Evolutionary conservation across 345 rosid species (phyloP), one percentile per base, ranked within the genome.

Genomic region (Bruguiera parviflora): DNA sequence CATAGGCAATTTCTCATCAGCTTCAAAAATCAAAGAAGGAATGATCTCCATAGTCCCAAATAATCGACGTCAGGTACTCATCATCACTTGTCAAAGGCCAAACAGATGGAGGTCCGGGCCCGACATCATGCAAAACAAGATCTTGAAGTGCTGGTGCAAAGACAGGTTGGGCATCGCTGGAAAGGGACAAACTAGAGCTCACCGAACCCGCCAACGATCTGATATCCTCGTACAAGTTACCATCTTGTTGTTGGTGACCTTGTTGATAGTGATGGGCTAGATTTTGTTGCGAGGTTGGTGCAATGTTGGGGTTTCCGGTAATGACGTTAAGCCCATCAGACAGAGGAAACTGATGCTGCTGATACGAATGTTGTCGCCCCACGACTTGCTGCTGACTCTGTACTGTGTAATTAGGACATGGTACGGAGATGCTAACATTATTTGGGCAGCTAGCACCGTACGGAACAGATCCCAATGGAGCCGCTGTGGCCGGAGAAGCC

Each of bases 61-160:
- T 73, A 51, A 63, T 78, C 18, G 84, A 73, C 47, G 85, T 74
- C 1, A 84, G 80, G 61, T 77, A 84, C 43, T 81, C 85, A 52
- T 91, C 96, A 65, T 86, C 97, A 31, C 77, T 79, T 0, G 81
- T 66, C 53, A 84, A 73, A 27, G 89, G 93, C 97, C 97, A 89
- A 32, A 84, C 64, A 7, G 87, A 39, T 0, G 91, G 85, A 22
- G 87, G 81, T 58, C 79, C 85, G 8, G 80, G 81, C 22, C 79
- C 84, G 24, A 73, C 83, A 33, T 33, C 37, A 20, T 77, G 66
- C 63, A 78, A 67, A 35, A 73, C 78, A 21, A 86, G 89, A 81
- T 82, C 89, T 61, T 56, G 61, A 37, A 73, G 77, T 65, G 37
- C 71, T n/a, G 87, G 85, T 77, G 88, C 71, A 71, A 77, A 74